phyloP scores from a whole-genome alignment of 305 asterid species.

The Nicotiana rustica region DNA sequence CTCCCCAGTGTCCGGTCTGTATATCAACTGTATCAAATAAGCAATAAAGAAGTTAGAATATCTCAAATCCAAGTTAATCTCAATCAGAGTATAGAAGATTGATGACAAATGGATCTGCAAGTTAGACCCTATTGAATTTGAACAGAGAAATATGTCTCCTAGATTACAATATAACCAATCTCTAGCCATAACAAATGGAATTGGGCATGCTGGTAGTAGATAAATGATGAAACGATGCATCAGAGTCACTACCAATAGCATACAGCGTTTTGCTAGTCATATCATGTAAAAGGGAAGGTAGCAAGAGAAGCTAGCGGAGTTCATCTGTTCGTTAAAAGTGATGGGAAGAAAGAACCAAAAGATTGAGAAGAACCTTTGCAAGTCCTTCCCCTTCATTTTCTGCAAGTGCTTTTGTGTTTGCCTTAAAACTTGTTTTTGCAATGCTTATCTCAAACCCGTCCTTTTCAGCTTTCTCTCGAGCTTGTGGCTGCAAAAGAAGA shows the following conservation, averaged over 20 bases:
- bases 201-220: not conserved
- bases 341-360: not conserved
- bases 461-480: conserved; percentile 83
- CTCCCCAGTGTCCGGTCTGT: conserved; percentile 92
- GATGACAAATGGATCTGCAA: not conserved
- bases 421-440: conserved; percentile 89
- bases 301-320: conserved; percentile 7
- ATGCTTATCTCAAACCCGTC: conserved; percentile 84
- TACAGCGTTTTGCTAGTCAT: not conserved
- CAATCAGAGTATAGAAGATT: not conserved
- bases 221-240: not conserved
- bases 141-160: not conserved
- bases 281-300: not conserved
- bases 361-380: conserved; percentile 63
- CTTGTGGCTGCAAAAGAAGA: conserved; percentile 76
- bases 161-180: not conserved
- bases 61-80: not conserved
- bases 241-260: not conserved
- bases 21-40: conserved; percentile 73
- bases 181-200: not conserved
- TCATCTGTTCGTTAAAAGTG: not conserved
- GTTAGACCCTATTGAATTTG: no score
- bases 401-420: conserved; percentile 90
- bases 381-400: conserved; percentile 95
- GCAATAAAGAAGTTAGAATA: not conserved